Base-by-base conservation (phyloP, 2,329 filamentous ascomycete genomes). In the Trichophyton verrucosum region DNA sequence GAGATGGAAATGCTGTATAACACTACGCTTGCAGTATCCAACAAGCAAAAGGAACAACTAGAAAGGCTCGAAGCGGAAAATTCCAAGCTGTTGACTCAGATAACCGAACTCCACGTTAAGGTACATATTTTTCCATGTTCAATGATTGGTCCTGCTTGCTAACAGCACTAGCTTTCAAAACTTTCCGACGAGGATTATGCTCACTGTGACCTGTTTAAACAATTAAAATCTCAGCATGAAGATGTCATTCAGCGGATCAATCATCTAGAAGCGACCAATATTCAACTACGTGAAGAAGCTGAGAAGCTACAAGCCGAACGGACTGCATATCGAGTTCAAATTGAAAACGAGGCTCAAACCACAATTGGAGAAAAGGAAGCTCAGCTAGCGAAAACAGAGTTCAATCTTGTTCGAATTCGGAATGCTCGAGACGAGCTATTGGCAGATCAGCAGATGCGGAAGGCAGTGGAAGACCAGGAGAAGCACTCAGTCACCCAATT, bases 241-340 rank as follows among this genome's bases (percentile, higher is more conserved):
- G 92, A 97, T 67, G 83, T 95, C 7, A 90, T 96, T 66, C 92
- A 89, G 72, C 86, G 90, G 42, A 86, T 96, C 69, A 99, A 99
- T 72, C 86, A 92, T 67, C 76, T 97, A 13, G 92, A 97, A 73
- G 90, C 90, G 2, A 88, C 86, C 11, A 96, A 96, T 72, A 86
- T 87, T 62, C 86, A 91, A 66, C 74, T 97, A 33, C 85, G 87
- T 40, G 88, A 95, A 71, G 91, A 96, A 68, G 86, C 88, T 4
- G 86, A 92, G 68, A 95, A 88, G 71, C 77, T 91, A 58, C 89
- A 92, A 68, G 85, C 89, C 1, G 94, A 99, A 72, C 81, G 94
- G 60, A 91, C 89, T 3, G 80, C 86, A 9, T 96, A 91, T 72
- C 87, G 90, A 60, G 83, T 83, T 40, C 86, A 91, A 68, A 77